Base-by-base conservation (phyloP, 1,139 yeast genomes). In the Yamadazyma songkhlaensis region DNA sequence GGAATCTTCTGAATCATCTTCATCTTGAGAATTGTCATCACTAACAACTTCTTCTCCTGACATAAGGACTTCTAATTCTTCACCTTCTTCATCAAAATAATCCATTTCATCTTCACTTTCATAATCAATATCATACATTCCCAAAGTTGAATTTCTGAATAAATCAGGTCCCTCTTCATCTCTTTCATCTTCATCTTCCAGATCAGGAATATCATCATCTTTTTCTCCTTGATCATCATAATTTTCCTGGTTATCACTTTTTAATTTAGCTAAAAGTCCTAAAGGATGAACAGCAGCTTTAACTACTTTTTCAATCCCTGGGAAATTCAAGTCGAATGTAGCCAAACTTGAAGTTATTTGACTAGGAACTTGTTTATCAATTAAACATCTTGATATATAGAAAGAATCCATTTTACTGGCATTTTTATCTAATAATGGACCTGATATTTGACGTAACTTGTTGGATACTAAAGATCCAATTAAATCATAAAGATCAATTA, bases 61-160 rank as follows among this genome's bases (percentile, higher is more conserved):
- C 53, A 63, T 53, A 32, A 66, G 47, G 2, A 55, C 71, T 31
- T 66, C 74, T 32, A 64, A 62, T 20, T 49, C 60, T 3, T 55
- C 64, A 25, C 13, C 27, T 31, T 64, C 69, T 31, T 64, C 69
- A 22, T 57, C 37, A 30, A 27, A 37, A 26, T 34, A 29, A 20
- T 37, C 38, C 31, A 23, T 29, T 4, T 55, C 63, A 35, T 64
- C 69, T 33, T 84, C 90, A 37, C 83, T 81, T 44, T 82, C 88
- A 29, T 79, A 74, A 37, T 85, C 95, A 36, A 86, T 81, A 50
- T 90, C 97, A 55, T 85, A 90, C 96, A 90, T 89, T 2, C 97
- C 97, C 36, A 90, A 69, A 0, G 97, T 87, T 0, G 97, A 89
- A 55, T 90, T 88, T 37, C 84, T 72, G 59, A 89, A 82, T 52